These are phyloP conservation scores for Colletotrichum tanaceti DNA, from an alignment of 2,329 filamentous ascomycete genomes.

Conservation along the genomic window DNA sequence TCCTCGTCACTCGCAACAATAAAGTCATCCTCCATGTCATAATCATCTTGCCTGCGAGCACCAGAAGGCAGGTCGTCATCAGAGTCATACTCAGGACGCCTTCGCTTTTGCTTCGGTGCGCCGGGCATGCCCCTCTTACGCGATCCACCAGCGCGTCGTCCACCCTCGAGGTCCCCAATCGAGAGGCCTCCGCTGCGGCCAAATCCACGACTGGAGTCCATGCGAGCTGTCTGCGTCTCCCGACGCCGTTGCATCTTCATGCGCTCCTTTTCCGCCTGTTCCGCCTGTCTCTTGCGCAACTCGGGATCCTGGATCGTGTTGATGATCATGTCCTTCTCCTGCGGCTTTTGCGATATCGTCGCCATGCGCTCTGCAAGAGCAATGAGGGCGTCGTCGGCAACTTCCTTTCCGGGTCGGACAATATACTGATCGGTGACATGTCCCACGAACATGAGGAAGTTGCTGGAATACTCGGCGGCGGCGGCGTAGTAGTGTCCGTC, in stretches of 20 bases:
- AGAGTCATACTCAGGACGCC: constrained; percentile 76
- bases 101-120: constrained; percentile 62
- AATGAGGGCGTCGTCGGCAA: constrained; percentile 78
- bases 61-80: constrained; percentile 77
- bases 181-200: constrained; percentile 70
- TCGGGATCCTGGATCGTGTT: constrained; percentile 80
- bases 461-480: constrained; percentile 75
- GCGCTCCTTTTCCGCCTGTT: constrained; percentile 79
- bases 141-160: constrained; percentile 60
- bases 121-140: constrained; percentile 66
- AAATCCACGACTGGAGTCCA: constrained; percentile 65
- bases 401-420: constrained; percentile 73
- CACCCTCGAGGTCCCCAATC: constrained; percentile 76
- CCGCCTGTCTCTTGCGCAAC: constrained; percentile 77
- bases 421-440: constrained; percentile 80
- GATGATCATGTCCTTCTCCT: constrained; percentile 73
- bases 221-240: constrained; percentile 74
- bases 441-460: constrained; percentile 77
- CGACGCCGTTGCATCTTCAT: constrained; percentile 73
- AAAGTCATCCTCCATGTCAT: constrained; percentile 84
- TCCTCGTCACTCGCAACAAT: constrained; percentile 80
- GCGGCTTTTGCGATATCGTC: constrained; percentile 67
- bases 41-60: constrained; percentile 74
- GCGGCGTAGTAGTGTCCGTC: constrained; percentile 83
- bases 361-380: constrained; percentile 76